A percentile compares a stretch with the other conserved stretches of the same genome.
phyloP scores from a whole-genome alignment of 2,329 filamentous ascomycete genomes.

The Ambrosiella cleistominuta region DNA sequence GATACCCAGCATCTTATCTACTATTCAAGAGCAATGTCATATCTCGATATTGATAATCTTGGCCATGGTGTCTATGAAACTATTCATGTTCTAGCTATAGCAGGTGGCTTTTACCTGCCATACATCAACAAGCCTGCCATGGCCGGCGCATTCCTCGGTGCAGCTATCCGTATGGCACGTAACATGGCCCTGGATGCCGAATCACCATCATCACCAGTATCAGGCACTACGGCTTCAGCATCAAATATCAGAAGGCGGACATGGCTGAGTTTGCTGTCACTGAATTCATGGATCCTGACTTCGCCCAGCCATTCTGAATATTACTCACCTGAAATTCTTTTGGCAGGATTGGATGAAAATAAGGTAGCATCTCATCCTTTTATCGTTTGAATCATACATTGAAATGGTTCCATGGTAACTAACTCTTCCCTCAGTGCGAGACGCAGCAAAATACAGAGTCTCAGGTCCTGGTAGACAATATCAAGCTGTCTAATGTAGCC shows the following conservation, averaged over 20 bases:
- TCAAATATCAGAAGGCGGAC: slow-evolving; percentile 47
- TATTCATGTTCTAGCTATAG: slow-evolving; percentile 51
- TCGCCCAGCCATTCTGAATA: slow-evolving; percentile 54
- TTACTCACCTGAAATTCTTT: not conserved
- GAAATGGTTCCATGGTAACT: not conserved
- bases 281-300: slow-evolving; percentile 58
- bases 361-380: not conserved
- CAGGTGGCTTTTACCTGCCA: slow-evolving; percentile 62
- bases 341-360: not conserved
- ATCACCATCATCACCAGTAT: not conserved
- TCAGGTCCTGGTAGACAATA: slow-evolving; percentile 35
- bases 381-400: not conserved
- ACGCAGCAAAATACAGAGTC: not conserved
- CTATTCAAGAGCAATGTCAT: slow-evolving; percentile 50
- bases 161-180: slow-evolving; percentile 56
- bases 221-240: slow-evolving; percentile 26
- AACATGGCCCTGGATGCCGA: slow-evolving; percentile 26
- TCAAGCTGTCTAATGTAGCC: slow-evolving; percentile 63
- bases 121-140: slow-evolving; percentile 64
- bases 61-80: slow-evolving; percentile 39
- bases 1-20: slow-evolving; percentile 53
- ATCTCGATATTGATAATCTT: slow-evolving; percentile 47
- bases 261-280: slow-evolving; percentile 59
- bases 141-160: slow-evolving; percentile 55
- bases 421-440: not conserved